Evolutionary conservation across 169 alveolate species (phyloP), one percentile per base, ranked within the genome.

Genomic region (Plasmodium ovale): DNA sequence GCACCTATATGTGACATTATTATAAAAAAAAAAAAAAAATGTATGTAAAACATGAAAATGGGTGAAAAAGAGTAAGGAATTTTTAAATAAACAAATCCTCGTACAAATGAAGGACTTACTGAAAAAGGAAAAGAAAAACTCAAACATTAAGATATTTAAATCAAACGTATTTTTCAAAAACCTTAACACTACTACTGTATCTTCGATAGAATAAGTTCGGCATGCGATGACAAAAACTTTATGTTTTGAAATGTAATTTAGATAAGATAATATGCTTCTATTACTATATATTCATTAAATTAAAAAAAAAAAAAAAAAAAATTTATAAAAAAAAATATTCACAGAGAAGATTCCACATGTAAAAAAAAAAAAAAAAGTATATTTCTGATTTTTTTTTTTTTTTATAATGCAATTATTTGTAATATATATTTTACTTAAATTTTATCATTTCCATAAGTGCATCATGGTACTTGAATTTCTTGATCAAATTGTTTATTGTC

Each of bases 41-140:
- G 58, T n/a, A 67, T 12, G 16, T 51, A 47, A 77, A 60, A 77
- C 23, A 58, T 3, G 1, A 6, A 51, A 56, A 67, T 23, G 44
- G 14, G 49, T 0, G 4, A 37, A 72, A 2, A 35, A 12, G 29
- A 2, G 4, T 29, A 23, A 19, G 19, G 25, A n/a, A n/a, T n/a
- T 25, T 31, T 9, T 31, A 31, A 65, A 33, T 65, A 65, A 31
- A 31, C 73, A n/a, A 42, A 21, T 37, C 58, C n/a, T n/a, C n/a
- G n/a, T n/a, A n/a, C n/a, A n/a, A n/a, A n/a, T n/a, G n/a, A n/a
- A 54, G 23, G 25, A 51, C 89, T 79, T 79, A 65, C 89, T 25
- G 37, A 79, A 79, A 79, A 65, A 79, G 47, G 70, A 49, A 65
- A 65, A 65, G 39, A 79, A 65, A 33, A 79, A 79, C 58, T 79